A percentile compares a stretch with the other conserved stretches of the same genome.
Evolutionary conservation across 805 yeast species (phyloP).

Genomic region (Metschnikowia similis): DNA sequence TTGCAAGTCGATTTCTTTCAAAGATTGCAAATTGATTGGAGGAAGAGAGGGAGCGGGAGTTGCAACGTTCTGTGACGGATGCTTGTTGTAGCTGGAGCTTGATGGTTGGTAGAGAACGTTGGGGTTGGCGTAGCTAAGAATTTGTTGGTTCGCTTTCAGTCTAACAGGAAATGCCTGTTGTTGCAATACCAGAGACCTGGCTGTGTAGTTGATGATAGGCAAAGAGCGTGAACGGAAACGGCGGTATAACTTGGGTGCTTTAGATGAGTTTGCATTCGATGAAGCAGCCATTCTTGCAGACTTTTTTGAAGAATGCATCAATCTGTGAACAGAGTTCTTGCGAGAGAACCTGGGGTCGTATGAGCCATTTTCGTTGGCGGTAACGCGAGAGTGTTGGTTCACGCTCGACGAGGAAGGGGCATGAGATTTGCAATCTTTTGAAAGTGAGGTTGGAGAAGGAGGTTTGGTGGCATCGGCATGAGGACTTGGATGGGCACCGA

Average conservation of each 20-base stretch:
- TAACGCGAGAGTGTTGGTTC: conserved; percentile 3
- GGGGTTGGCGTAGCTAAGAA: conserved; percentile 15
- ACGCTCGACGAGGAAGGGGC: conserved; percentile 8
- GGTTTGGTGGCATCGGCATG: neutral
- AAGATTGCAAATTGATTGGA: conserved; percentile 76
- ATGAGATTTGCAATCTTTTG: conserved; percentile 3
- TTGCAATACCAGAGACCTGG: conserved; percentile 13
- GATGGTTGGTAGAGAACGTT: conserved; percentile 5
- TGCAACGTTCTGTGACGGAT: conserved; percentile 4
- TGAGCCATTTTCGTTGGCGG: conserved; percentile 1
- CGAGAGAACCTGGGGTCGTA: conserved; percentile 7
- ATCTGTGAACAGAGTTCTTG: conserved; percentile 8
- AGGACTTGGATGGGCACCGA: conserved; percentile 8
- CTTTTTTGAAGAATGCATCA: conserved; percentile 11
- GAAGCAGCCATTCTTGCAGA: conserved; percentile 8
- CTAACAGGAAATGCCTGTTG: conserved; percentile 11
- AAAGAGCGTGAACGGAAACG: conserved; percentile 37
- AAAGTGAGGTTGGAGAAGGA: neutral
- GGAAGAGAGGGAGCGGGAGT: conserved; percentile 50
- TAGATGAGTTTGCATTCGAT: conserved; percentile 10
- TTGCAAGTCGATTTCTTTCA: conserved; percentile 81
- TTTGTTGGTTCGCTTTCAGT: conserved; percentile 13
- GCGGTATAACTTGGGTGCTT: conserved; percentile 33
- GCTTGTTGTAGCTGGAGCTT: conserved; percentile 7
- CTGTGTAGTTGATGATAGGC: conserved; percentile 38